phyloP scores from a whole-genome alignment of 345 rosid species.

The Hibiscus trionum region DNA sequence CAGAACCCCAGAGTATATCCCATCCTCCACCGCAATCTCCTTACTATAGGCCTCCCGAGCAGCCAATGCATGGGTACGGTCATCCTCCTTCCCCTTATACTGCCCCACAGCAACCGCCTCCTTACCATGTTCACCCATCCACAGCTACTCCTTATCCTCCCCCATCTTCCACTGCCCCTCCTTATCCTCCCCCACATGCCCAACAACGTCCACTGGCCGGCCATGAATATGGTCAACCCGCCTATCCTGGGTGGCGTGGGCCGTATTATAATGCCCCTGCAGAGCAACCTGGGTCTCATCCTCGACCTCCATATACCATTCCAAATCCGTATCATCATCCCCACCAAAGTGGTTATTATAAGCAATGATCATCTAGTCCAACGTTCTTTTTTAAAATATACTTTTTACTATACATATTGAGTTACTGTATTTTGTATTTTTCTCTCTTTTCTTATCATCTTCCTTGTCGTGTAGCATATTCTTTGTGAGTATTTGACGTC shows the following conservation, averaged over 20 bases:
- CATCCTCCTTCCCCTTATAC: conserved; percentile 47
- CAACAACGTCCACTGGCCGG: conserved; percentile 54
- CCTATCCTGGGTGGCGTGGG: conserved; percentile 91
- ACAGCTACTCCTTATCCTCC: conserved; percentile 41
- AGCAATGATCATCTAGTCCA: conserved; percentile 33
- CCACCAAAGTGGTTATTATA: conserved; percentile 74
- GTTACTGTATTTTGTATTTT: neutral
- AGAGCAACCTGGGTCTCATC: conserved; percentile 57
- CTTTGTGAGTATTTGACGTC: neutral
- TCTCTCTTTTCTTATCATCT: neutral
- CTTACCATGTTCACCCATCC: conserved; percentile 44
- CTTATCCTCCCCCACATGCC: conserved; percentile 52
- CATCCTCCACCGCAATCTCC: conserved; percentile 44
- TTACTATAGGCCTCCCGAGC: conserved; percentile 69
- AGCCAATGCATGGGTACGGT: conserved; percentile 46
- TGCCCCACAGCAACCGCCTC: conserved; percentile 44
- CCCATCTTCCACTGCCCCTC: conserved; percentile 32
- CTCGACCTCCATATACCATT: conserved; percentile 78
- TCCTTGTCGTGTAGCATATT: neutral
- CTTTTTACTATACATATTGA: neutral
- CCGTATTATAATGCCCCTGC: conserved; percentile 71
- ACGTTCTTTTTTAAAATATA: neutral
- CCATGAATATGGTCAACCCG: conserved; percentile 75
- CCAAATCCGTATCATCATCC: conserved; percentile 68
- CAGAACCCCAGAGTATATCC: conserved; percentile 47